Evolutionary conservation across 1,284 basidiomycete species (phyloP).

Genomic region (Cronartium ribicola): DNA sequence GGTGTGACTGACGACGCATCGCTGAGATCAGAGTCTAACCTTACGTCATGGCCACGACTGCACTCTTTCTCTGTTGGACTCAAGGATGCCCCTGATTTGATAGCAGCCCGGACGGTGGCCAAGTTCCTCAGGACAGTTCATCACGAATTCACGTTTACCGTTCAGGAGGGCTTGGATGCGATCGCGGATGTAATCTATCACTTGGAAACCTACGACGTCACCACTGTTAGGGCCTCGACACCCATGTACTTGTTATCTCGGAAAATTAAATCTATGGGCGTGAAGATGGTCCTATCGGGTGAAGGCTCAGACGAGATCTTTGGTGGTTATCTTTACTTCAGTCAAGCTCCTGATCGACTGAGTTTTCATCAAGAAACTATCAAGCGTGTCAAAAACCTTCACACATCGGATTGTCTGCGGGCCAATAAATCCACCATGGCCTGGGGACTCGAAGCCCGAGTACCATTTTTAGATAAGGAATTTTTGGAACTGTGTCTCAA

Average conservation of each 20-base stretch:
- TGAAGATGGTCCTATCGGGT: constrained; percentile 98
- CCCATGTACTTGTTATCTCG: constrained; percentile 86
- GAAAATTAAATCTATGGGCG: constrained; percentile 99
- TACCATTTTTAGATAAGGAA: constrained; percentile 95
- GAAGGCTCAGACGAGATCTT: constrained; percentile 98
- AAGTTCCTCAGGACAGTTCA: constrained; percentile 90
- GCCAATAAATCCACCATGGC: constrained; percentile 99
- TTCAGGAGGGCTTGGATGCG: constrained; percentile 96
- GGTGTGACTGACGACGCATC: constrained; percentile 52
- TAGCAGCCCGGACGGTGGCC: constrained; percentile 91
- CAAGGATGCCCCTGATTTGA: constrained; percentile 87
- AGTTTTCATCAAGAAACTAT: constrained; percentile 96
- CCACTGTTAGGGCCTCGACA: constrained; percentile 93
- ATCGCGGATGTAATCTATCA: constrained; percentile 98
- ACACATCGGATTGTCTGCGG: constrained; percentile 93
- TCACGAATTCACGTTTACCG: constrained; percentile 97
- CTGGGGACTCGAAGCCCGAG: constrained; percentile 97
- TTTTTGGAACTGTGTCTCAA: constrained; percentile 95
- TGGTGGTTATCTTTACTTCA: constrained; percentile 99
- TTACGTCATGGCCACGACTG: constrained; percentile 89
- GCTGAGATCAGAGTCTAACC: constrained; percentile 57
- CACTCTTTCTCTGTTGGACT: constrained; percentile 98
- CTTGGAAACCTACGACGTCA: constrained; percentile 98
- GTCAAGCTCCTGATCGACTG: constrained; percentile 82
- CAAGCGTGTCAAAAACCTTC: constrained; percentile 92